Percentiles rank a stretch among this genome's conserved stretches.
phyloP scores from a whole-genome alignment of 2,329 filamentous ascomycete species.

The Colletotrichum navitas region DNA sequence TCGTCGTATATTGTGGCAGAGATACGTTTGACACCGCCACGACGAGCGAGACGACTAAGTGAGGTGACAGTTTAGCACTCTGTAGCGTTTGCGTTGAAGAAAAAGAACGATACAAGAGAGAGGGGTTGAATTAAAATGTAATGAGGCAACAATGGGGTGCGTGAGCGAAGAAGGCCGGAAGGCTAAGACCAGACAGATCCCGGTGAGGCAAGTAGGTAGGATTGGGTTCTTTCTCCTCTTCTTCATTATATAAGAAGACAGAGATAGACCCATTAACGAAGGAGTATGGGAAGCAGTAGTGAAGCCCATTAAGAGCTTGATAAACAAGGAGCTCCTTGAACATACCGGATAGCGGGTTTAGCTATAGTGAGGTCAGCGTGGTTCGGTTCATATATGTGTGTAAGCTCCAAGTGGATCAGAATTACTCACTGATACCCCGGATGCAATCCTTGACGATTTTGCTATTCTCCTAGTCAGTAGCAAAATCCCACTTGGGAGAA shows the following conservation, averaged over 20 bases:
- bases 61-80: neutral
- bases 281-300: slow-evolving; percentile 25
- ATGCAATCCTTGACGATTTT: slow-evolving; percentile 64
- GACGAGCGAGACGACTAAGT: slow-evolving; percentile 75
- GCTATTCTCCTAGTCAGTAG: slow-evolving; percentile 48
- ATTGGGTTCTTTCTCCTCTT: neutral
- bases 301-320: slow-evolving; percentile 15
- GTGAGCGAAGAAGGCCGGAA: neutral
- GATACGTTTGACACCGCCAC: slow-evolving; percentile 83
- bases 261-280: neutral
- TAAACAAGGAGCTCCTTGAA: slow-evolving; percentile 15
- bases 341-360: slow-evolving; percentile 67
- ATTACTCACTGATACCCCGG: slow-evolving; percentile 60
- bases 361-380: slow-evolving; percentile 52
- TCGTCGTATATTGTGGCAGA: slow-evolving; percentile 74
- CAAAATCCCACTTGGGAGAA: neutral
- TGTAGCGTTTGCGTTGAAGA: neutral
- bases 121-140: neutral
- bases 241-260: neutral
- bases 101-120: neutral
- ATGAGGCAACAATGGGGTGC: neutral
- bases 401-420: slow-evolving; percentile 37
- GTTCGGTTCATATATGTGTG: slow-evolving; percentile 25
- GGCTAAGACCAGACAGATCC: neutral
- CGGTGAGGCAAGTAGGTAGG: neutral